Percentiles rank a stretch among this genome's conserved stretches.
These are phyloP conservation scores for Macroventuria anomochaeta DNA, from an alignment of 2,329 filamentous ascomycete species.

Conservation along the genomic window DNA sequence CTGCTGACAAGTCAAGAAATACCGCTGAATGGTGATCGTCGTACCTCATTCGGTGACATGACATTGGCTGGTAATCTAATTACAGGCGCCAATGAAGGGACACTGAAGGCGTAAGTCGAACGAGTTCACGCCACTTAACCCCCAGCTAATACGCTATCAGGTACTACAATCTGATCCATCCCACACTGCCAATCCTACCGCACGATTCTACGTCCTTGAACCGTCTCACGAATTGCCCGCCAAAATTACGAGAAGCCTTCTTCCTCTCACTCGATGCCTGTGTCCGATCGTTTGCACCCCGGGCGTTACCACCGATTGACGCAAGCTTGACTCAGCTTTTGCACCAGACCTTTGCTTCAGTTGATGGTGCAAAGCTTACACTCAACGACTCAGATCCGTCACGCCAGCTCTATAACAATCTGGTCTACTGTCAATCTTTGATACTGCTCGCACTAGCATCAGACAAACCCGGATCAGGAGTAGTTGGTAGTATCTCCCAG, in stretches of 20 bases:
- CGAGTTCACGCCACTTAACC: too few species aligned
- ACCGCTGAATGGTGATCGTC: conserved; percentile 42
- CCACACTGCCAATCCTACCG: conserved; percentile 43
- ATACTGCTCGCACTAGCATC: conserved; percentile 42
- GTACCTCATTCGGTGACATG: conserved; percentile 46
- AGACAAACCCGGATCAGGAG: conserved; percentile 39
- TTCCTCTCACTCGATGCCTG: conserved; percentile 44
- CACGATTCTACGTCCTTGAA: conserved; percentile 43
- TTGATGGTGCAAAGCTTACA: conserved; percentile 39
- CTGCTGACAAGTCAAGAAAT: conserved; percentile 39
- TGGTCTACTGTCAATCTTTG: conserved; percentile 45
- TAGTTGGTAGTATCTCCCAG: conserved; percentile 37
- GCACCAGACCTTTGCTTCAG: conserved; percentile 36
- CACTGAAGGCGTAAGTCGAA: conserved; percentile 43
- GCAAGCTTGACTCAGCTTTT: conserved; percentile 36
- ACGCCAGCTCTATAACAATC: conserved; percentile 40
- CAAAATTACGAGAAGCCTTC: conserved; percentile 46
- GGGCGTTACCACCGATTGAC: conserved; percentile 36
- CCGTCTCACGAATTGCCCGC: conserved; percentile 43
- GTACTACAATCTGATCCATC: conserved; percentile 47
- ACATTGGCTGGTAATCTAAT: conserved; percentile 43
- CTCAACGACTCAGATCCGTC: conserved; percentile 36
- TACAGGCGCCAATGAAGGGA: conserved; percentile 43
- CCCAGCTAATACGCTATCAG: conserved; percentile 30
- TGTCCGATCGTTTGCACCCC: conserved; percentile 41